These are phyloP conservation scores for Fusarium redolens DNA, from an alignment of 2,329 filamentous ascomycete species.

Conservation along the genomic window DNA sequence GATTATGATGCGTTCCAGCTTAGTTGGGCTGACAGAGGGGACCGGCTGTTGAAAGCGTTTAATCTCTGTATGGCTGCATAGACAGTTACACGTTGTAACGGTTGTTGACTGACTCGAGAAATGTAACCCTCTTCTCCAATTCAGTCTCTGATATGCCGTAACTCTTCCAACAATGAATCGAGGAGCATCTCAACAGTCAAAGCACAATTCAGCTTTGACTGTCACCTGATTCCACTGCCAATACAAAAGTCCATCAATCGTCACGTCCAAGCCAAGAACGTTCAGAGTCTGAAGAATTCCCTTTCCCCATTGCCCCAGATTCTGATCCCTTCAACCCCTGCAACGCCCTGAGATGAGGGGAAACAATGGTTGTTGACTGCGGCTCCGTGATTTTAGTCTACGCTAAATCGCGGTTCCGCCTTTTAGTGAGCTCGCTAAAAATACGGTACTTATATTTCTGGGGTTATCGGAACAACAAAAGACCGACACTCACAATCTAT, in stretches of 20 bases:
- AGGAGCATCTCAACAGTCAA: background rate
- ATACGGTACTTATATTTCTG: constrained; percentile 1
- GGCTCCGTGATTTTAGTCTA: constrained; percentile 39
- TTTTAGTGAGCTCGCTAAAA: constrained; percentile 25
- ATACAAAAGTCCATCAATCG: background rate
- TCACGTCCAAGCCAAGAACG: background rate
- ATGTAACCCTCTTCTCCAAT: constrained; percentile 9
- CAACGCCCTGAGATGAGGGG: constrained; percentile 34
- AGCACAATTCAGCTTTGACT: background rate
- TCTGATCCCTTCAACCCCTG: background rate
- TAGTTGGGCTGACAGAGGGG: background rate
- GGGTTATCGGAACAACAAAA: constrained; percentile 16
- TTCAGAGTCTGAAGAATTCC: background rate
- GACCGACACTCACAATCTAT: background rate
- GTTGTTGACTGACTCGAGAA: background rate
- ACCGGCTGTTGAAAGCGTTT: background rate
- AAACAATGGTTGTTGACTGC: constrained; percentile 33
- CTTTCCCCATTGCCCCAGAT: constrained; percentile 20
- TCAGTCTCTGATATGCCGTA: background rate
- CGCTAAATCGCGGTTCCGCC: constrained; percentile 46
- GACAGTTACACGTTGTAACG: background rate
- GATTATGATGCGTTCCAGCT: constrained; percentile 15
- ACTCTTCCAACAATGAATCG: background rate
- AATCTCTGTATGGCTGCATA: background rate
- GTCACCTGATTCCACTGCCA: background rate